Conservation (phyloP, 495 filamentous ascomycete genomes). For the Cetradonia linearis region DNA sequence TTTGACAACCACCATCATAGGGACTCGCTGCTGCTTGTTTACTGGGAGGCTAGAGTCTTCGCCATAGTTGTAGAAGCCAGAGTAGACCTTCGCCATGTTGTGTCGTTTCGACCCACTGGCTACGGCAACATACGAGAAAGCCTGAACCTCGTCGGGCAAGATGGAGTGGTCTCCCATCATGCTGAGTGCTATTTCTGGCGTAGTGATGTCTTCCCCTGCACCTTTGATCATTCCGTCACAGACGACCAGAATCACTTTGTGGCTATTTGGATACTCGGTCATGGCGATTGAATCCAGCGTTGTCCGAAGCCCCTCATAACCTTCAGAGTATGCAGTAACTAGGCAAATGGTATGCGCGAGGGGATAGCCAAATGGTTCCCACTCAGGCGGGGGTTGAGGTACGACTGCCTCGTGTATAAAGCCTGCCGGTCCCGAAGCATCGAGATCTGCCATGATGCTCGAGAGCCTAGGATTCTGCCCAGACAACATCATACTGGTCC, state of each 20-base stretch:
- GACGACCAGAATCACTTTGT: slow-evolving; percentile 90
- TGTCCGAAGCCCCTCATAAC: slow-evolving; percentile 81
- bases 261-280: slow-evolving; percentile 98
- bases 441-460: slow-evolving; percentile 49
- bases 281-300: slow-evolving; percentile 94
- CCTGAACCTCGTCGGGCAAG: slow-evolving; percentile 64
- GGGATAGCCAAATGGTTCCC: slow-evolving; percentile 91
- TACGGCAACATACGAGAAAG: slow-evolving; percentile 94
- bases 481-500: slow-evolving; percentile 43
- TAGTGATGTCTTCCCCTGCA: slow-evolving; percentile 75
- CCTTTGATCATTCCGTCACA: slow-evolving; percentile 99
- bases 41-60: slow-evolving; percentile 61
- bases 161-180: slow-evolving; percentile 93
- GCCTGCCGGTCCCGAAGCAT: slow-evolving; percentile 71
- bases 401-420: slow-evolving; percentile 95
- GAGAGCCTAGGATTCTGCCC: slow-evolving; percentile 39
- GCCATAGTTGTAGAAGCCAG: slow-evolving; percentile 97
- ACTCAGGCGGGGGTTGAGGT: slow-evolving; percentile 94
- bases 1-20: slow-evolving; percentile 97
- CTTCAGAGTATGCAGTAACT: slow-evolving; percentile 96
- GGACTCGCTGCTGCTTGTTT: slow-evolving; percentile 94
- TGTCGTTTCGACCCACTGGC: slow-evolving; percentile 93
- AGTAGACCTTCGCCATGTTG: slow-evolving; percentile 98
- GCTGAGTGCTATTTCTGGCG: slow-evolving; percentile 77
- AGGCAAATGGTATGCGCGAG: slow-evolving; percentile 88